Evolutionary conservation across 345 rosid genomes (phyloP), one percentile per base, ranked within the genome.

Genomic region (Populus deltoides): DNA sequence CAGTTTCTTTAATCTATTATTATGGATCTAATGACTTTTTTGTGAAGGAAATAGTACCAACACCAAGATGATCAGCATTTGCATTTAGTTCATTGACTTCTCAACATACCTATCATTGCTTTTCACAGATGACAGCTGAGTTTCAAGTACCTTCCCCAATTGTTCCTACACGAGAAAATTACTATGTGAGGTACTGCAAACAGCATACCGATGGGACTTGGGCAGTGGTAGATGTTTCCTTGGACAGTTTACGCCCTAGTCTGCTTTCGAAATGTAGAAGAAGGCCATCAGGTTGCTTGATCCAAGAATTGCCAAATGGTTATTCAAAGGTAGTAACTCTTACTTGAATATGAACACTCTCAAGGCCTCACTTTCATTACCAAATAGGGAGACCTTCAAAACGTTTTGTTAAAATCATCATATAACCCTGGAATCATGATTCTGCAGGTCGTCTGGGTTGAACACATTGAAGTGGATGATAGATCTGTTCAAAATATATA

Each of bases 201-300:
- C 94, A 89, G 78, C 97, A 91, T n/a, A 78, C 69, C 0, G 97
- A 95, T 7, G 92, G 92, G 29, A 86, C 83, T 18, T 95, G 99
- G 99, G 99, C 96, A 3, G 97, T 95, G 51, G 98, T 93, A 13
- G 99, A 95, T 85, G 98, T 93, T 77, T 93, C 97, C 41, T 83
- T 95, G 80, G 99, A 95, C 74, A 92, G 82, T 79, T 74, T 92
- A 38, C 82, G 90, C 66, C 88, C 92, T 3, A 80, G 73, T 82
- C 85, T 88, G 0, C 73, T 82, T 41, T 76, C 84, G 5, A 91
- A 87, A 84, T 81, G 87, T 77, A 80, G 94, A 83, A 91, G 98
- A 86, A 89, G 98, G 87, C 97, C 98, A 27, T 95, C 99, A 0
- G 99, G 99, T 71, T 95, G 99, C 78, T 76, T 95, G 45, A 95